Base-by-base conservation (phyloP, 2,329 filamentous ascomycete genomes). In the Cercospora citrullina region DNA sequence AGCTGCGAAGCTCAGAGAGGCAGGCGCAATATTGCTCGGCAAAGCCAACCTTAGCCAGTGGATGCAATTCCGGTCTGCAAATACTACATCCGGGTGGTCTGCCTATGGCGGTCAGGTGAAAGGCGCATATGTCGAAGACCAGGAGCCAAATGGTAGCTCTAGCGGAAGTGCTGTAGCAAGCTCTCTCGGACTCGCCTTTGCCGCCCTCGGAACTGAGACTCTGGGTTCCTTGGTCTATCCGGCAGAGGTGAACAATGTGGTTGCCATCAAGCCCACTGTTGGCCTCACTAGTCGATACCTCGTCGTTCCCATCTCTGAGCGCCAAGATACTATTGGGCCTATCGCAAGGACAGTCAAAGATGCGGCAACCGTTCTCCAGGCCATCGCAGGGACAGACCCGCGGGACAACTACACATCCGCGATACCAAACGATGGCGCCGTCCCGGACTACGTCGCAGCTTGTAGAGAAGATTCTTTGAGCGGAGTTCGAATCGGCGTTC, bases 371-470 rank as follows among this genome's bases (percentile, higher is more conserved):
- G 21, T 67, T 33, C 64, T 72, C n/a, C 58, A 70, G 31, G 55
- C 63, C 12, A 72, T 72, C 26, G 63, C 55, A 4, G 68, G 69
- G 7, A 39, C 45, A 7, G 67, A 68, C 23, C 51, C 53, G 18
- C 23, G 59, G 12, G 66, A 65, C 18, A 57, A 61, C 21, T 65
- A 65, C 14, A 65, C 64, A 6, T 60, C 55, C 10, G 58, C 42
- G 2, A 53, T 55, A 3, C 58, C 89, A 0, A 83, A 81, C 67
- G 80, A 81, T 26, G 77, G 72, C 0, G 18, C 33, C 12, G 75
- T 85, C 1, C 89, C 89, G 0, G 81, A 91, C 75, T 91, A 91
- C 72, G 83, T 87, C 7, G 81, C 81, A 2, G 86, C 88, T 0
- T 71, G 89, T 74, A 82, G 86, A 23, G 77, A 82, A n/a, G 81